Evolutionary conservation across 163 green algal species (phyloP), one percentile per base, ranked within the genome.

Genomic region (Scenedesmus sp.): DNA sequence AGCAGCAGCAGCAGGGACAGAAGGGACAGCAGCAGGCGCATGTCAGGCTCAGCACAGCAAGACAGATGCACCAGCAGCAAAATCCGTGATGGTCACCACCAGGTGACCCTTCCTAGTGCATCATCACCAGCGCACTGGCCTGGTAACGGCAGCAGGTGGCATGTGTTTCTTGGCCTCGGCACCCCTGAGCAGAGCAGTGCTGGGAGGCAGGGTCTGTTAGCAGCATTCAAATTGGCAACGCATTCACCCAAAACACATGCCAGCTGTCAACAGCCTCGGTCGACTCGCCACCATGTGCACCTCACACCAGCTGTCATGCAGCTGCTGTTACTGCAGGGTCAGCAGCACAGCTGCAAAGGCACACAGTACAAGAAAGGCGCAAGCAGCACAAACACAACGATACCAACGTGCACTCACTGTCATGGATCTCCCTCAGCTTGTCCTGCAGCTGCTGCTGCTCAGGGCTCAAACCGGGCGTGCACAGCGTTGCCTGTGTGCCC

Each of bases 361-460:
- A 24, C 53, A 65, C 53, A 65, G 22, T 3, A 37, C 22, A 35
- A 0, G 13, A 37, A 35, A 35, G 24, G 0, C 16, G 18, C 56
- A 68, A 26, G 4, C 15, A 26, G 4, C 56, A 68, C 15, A 68
- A 24, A 56, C 49, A 56, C 49, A 15, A 12, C 49, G 49, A 56
- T 15, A 15, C n/a, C 49, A 56, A 15, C 49, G 15, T n/a, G 30
- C 65, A 40, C 65, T 76, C 65, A 76, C 65, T 76, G 30, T 76
- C 65, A 40, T 76, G 65, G 5, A 76, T 76, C 65, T 76, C 65
- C 65, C 40, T 76, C 65, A 76, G 30, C 24, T 18, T 76, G 4
- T 76, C 65, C 65, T 76, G 65, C 65, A 76, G 65, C 65, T 76
- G 65, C 65, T 76, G 65, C 65, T 76, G 65, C 65, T 37, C 30